These are phyloP conservation scores for Zea luxurians DNA, from an alignment of 176 grass and related monocot species.

Conservation along the genomic window DNA sequence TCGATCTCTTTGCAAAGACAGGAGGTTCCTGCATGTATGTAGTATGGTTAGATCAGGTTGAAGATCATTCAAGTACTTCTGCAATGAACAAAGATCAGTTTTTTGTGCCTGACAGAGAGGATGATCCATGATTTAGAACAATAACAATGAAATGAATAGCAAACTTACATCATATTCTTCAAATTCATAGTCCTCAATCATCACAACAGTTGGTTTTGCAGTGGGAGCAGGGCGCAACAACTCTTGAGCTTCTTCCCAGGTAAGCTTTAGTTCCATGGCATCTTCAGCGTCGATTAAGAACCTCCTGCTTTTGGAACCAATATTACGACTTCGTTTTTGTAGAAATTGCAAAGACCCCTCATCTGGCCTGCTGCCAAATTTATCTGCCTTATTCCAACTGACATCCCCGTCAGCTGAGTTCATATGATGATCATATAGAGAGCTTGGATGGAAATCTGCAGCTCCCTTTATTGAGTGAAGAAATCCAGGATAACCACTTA, in stretches of 20 bases:
- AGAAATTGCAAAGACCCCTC: conserved; percentile 65
- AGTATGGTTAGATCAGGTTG: conserved; percentile 26
- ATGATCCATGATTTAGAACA: conserved; percentile 4
- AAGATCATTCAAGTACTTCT: not conserved
- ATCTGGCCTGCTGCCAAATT: conserved; percentile 52
- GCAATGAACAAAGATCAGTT: not conserved
- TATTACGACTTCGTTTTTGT: conserved; percentile 85
- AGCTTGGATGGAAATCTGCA: conserved; percentile 57
- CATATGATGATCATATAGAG: conserved; percentile 58
- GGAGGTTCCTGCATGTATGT: conserved; percentile 81
- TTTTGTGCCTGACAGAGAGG: conserved; percentile 8
- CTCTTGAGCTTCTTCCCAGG: conserved; percentile 97
- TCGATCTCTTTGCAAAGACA: conserved; percentile 97
- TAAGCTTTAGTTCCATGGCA: conserved; percentile 85
- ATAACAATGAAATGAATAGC: not conserved
- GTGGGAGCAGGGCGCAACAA: conserved; percentile 88
- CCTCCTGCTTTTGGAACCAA: conserved; percentile 84
- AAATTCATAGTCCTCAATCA: conserved; percentile 93
- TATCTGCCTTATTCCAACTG: conserved; percentile 76
- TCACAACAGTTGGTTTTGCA: conserved; percentile 80
- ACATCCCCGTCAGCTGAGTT: conserved; percentile 68
- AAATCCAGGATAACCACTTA: conserved; percentile 86
- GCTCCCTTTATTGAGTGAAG: conserved; percentile 73
- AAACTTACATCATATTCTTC: conserved; percentile 99
- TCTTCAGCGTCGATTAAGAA: conserved; percentile 85